Evolutionary conservation across 2,329 filamentous ascomycete genomes (phyloP).

Genomic region (Akanthomyces muscarius): DNA sequence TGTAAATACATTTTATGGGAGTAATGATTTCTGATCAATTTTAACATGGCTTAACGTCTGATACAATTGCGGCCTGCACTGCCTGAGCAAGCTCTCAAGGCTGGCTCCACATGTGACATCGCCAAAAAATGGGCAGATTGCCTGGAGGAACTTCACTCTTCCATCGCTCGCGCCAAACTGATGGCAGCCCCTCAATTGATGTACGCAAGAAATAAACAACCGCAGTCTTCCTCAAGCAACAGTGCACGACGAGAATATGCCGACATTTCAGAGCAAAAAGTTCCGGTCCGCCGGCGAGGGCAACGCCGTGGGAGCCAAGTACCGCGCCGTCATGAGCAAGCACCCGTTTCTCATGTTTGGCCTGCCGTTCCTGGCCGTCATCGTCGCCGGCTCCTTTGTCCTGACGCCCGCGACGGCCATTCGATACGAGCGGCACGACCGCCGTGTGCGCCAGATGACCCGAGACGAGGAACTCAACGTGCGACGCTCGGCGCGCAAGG

Average conservation of each 20-base stretch:
- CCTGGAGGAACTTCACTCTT: not conserved
- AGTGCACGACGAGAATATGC: constrained; percentile 25
- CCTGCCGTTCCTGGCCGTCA: constrained; percentile 83
- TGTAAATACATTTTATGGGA: constrained; percentile 10
- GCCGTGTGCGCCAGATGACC: constrained; percentile 79
- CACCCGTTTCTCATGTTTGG: constrained; percentile 93
- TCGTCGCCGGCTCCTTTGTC: constrained; percentile 89
- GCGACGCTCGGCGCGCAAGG: constrained; percentile 63
- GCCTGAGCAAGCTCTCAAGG: not conserved
- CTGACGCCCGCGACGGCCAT: constrained; percentile 91
- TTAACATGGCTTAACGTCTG: not conserved
- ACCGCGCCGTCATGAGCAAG: constrained; percentile 69
- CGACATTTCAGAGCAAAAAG: constrained; percentile 63
- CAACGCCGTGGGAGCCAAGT: constrained; percentile 67
- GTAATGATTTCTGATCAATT: not conserved
- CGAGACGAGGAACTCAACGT: constrained; percentile 84
- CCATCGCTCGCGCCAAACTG: not conserved
- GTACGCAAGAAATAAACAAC: not conserved
- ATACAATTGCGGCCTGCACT: not conserved
- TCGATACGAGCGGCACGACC: constrained; percentile 88
- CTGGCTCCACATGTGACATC: constrained; percentile 10
- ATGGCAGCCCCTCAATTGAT: not conserved
- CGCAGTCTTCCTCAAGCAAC: not conserved
- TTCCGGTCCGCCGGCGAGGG: constrained; percentile 65
- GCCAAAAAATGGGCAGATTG: not conserved